phyloP scores from a whole-genome alignment of 2,329 filamentous ascomycete genomes.

The Fusarium protoensiforme region DNA sequence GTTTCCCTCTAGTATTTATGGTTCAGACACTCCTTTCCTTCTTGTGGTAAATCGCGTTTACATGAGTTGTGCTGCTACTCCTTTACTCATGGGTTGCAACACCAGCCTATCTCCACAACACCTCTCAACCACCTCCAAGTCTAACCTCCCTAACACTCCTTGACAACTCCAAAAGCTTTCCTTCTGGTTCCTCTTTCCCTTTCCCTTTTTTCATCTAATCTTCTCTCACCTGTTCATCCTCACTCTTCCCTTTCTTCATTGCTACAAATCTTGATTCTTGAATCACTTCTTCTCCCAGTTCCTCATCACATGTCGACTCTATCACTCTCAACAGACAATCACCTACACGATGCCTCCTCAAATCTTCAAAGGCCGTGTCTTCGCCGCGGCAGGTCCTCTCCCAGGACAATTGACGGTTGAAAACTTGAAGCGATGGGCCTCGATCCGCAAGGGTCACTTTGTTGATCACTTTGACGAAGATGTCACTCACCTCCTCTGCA shows the following conservation, averaged over 20 bases:
- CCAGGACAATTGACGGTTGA: constrained; percentile 58
- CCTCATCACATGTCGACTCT: background rate
- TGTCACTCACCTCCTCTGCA: constrained; percentile 80
- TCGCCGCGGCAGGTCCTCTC: constrained; percentile 70
- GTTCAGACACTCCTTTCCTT: background rate
- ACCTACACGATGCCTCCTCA: constrained; percentile 44
- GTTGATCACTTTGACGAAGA: constrained; percentile 59
- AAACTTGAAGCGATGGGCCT: constrained; percentile 75
- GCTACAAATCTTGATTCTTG: no score
- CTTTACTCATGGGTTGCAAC: constrained; percentile 8
- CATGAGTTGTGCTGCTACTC: background rate
- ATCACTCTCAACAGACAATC: background rate
- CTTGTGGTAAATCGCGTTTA: background rate
- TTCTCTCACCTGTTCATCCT: background rate
- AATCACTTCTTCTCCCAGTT: background rate
- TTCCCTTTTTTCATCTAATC: background rate
- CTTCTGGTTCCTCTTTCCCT: background rate
- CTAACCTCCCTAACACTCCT: background rate
- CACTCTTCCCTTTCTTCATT: background rate
- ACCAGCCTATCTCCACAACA: background rate
- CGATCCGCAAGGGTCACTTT: constrained; percentile 69
- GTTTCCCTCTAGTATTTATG: background rate
- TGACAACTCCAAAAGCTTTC: background rate
- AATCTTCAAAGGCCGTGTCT: constrained; percentile 63
- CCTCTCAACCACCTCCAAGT: background rate